Base-by-base conservation (phyloP, 2,329 filamentous ascomycete genomes). In the Epichloe gansuensis region DNA sequence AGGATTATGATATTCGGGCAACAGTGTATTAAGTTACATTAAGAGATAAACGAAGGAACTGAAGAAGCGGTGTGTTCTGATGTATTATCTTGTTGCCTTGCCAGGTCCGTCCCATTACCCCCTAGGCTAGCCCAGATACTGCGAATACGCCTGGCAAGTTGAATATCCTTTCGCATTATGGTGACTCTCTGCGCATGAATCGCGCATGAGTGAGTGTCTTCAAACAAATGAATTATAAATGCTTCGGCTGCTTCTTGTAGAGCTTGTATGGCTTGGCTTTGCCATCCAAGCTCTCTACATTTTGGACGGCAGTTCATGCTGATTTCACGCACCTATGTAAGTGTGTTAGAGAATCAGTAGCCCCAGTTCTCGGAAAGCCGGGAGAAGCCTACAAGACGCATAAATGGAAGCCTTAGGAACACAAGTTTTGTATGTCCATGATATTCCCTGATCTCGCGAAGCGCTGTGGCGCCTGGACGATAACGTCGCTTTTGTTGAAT, bases 121-220 rank as follows among this genome's bases (percentile, higher is more conserved):
- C 27, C 27, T 31, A 31, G 8, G 8, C 27, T 31, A 46, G 82
- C 86, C 85, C 85, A 90, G 45, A 83, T 78, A 12, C 87, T 87
- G 49, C 87, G 76, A 70, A 91, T 89, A 58, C 87, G 74, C 62
- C 87, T 75, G 21, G 91, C 91, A 55, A 97, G 78, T 71, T 96
- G 91, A 61, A 98, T 95, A 69, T 97, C 93, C 73, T 95, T 95
- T 70, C 93, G 89, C 87, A 95, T 91, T 61, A 96, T 95, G 40
- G 91, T 97, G 50, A 97, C 89, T 66, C 91, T 79, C 74, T 95
- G 96, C 56, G 91, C 93, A 71, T 97, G 91, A 61, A 97, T 90
- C 56, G 91, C 93, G 72, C 91, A 96, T 42, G 97, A 78, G 72
- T 97, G 96, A 38, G 68, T 67, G 50, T 70, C 66, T 54, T 96